Evolutionary conservation across 179 eudicot species (phyloP).

Genomic region (Amaranthus tricolor): DNA sequence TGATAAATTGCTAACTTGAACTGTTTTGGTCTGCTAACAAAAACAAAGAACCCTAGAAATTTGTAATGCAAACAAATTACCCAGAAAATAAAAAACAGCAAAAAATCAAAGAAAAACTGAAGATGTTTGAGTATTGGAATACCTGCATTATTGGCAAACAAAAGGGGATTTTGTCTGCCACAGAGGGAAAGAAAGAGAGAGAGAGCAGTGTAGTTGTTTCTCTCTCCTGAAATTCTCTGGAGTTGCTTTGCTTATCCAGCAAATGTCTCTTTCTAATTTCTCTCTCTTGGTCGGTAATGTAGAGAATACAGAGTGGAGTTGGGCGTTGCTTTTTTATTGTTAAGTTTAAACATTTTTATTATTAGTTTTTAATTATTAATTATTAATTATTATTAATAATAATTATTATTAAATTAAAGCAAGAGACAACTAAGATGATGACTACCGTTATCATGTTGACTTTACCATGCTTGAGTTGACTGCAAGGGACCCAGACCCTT

Average conservation of each 20-base stretch:
- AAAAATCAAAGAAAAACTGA: neutral
- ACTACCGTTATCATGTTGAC: neutral
- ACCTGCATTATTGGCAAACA: slow-evolving; percentile 30
- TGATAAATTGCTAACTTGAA: slow-evolving; percentile 73
- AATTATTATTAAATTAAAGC: neutral
- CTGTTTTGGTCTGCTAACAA: slow-evolving; percentile 58
- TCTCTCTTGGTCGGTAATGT: neutral
- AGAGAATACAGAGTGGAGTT: slow-evolving; percentile 10
- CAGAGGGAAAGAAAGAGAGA: neutral
- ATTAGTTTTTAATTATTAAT: too few relatives aligned
- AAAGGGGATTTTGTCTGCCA: slow-evolving; percentile 2
- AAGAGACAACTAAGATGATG: slow-evolving; percentile 19
- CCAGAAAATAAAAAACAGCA: neutral
- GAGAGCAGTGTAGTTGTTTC: neutral
- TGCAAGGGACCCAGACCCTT: too few relatives aligned
- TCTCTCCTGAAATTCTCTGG: neutral
- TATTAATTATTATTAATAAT: too few relatives aligned
- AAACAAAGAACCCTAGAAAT: neutral
- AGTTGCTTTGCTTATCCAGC: too few relatives aligned
- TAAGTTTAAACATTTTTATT: too few relatives aligned
- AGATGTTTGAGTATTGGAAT: neutral
- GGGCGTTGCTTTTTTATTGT: neutral
- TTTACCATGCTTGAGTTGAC: neutral
- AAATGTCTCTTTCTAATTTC: slow-evolving; percentile 10
- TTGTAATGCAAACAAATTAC: too few relatives aligned